phyloP scores from a whole-genome alignment of 495 filamentous ascomycete genomes.

The Corynascus novoguineensis region DNA sequence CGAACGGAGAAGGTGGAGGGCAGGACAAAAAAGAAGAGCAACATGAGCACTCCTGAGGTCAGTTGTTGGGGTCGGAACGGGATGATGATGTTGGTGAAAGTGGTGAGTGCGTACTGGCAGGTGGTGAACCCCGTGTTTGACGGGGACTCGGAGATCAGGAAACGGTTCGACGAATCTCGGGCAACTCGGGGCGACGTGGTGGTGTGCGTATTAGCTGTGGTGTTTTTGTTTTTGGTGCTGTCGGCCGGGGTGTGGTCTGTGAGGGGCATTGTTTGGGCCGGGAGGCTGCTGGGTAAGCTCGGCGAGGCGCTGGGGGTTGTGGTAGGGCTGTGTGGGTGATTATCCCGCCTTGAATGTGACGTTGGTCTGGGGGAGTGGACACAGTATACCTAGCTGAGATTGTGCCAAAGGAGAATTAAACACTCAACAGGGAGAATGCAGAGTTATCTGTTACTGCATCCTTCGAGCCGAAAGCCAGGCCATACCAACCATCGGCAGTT shows the following conservation, averaged over 20 bases:
- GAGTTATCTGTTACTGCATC: too few relatives aligned
- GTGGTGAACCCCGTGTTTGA: conserved; percentile 29
- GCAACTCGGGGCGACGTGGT: conserved; percentile 23
- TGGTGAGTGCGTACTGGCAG: conserved; percentile 26
- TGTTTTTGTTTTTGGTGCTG: conserved; percentile 20
- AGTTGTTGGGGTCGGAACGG: conserved; percentile 1
- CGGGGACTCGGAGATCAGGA: conserved; percentile 23
- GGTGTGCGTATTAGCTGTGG: conserved; percentile 20
- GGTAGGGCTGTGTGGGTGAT: conserved; percentile 17
- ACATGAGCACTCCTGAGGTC: background rate
- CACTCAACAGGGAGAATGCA: too few relatives aligned
- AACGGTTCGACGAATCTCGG: conserved; percentile 14
- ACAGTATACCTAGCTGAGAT: background rate
- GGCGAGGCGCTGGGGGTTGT: conserved; percentile 15
- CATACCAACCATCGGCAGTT: background rate
- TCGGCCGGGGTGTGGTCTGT: conserved; percentile 17
- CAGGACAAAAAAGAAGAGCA: background rate
- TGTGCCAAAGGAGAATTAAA: background rate
- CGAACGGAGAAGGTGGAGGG: background rate
- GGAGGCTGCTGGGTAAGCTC: conserved; percentile 8
- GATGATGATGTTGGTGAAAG: conserved; percentile 8
- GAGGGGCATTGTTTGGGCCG: conserved; percentile 16
- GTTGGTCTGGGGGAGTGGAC: conserved; percentile 1
- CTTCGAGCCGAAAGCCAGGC: too few relatives aligned
- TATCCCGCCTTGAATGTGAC: background rate